Evolutionary conservation across 139 green algal species (phyloP), one percentile per base, ranked within the genome.

Genomic region (Closterium sp.): DNA sequence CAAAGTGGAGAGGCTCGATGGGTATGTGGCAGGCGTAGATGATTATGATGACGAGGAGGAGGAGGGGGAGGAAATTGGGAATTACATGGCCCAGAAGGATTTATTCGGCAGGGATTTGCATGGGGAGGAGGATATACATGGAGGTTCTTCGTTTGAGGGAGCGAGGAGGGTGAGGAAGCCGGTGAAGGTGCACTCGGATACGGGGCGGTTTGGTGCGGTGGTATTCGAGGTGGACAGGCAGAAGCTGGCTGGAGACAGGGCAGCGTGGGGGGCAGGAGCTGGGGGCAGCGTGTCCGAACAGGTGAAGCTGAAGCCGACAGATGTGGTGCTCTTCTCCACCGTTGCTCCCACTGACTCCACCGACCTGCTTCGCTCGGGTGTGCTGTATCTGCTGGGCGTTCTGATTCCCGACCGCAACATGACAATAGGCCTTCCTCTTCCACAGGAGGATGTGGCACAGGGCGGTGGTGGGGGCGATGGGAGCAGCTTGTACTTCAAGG

Each of bases 281-380:
- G 62, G 62, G 27, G 62, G 62, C 62, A 79, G 62, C 62, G 10
- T 27, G 17, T 79, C 62, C 4, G 62, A 79, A 27, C 17, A 79
- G 62, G 88, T 31, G 30, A 90, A 90, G 70, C 30, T 90, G 88
- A 90, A 90, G 88, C 88, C 88, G 28, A 90, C 88, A 22, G 88
- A 90, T 86, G 38, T 90, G 10, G 27, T 90, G n/a, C 30, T 90
- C 1, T 17, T 90, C 11, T 90, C 88, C 9, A 90, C 27, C 2
- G 29, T 38, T 50, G 70, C n/a, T 31, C 88, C 88, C 6, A 79
- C 62, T 0, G 27, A 90, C 17, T 21, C n/a, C 34, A 17, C 29
- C 29, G 88, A 90, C n/a, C 38, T 86, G 38, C 88, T 90, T n/a
- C 28, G 9, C 28, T 85, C 38, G 87, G n/a, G 88, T 24, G n/a